Evolutionary conservation across 2,329 filamentous ascomycete genomes (phyloP).

Genomic region (Penicillium sp.): DNA sequence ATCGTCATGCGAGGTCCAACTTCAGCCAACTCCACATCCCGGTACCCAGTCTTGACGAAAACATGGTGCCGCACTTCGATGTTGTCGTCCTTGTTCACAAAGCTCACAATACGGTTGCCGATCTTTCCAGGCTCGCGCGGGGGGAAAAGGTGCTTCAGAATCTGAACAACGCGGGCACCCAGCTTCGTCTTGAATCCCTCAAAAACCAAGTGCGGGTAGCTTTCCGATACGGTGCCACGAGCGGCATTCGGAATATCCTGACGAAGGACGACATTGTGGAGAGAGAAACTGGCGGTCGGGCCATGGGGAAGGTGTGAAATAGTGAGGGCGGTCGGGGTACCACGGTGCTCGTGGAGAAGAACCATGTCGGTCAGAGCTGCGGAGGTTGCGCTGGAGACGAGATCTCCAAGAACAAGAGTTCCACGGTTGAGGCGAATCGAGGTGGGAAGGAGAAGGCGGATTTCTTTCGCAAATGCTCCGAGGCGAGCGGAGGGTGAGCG

Average conservation of each 20-base stretch:
- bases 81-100: constrained; percentile 82
- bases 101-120: constrained; percentile 85
- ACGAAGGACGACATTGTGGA: constrained; percentile 89
- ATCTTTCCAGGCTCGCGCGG: constrained; percentile 82
- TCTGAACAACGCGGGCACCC: constrained; percentile 79
- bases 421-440: constrained; percentile 86
- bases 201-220: constrained; percentile 92
- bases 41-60: constrained; percentile 87
- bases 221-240: constrained; percentile 84
- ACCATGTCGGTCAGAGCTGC: constrained; percentile 81
- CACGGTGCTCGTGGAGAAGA: constrained; percentile 86
- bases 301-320: constrained; percentile 85
- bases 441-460: constrained; percentile 77
- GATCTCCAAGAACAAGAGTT: constrained; percentile 80
- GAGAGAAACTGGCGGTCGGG: constrained; percentile 79
- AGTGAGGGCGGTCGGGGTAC: constrained; percentile 85
- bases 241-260: constrained; percentile 88
- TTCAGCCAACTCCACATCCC: constrained; percentile 83
- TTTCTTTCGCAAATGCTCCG: constrained; percentile 89
- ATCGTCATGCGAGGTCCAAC: constrained; percentile 97
- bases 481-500: constrained; percentile 82
- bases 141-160: constrained; percentile 91
- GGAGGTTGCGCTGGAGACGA: constrained; percentile 76
- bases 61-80: constrained; percentile 93
- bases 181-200: constrained; percentile 84